A percentile compares a stretch with the other conserved stretches of the same genome.
Conservation (phyloP, 2,329 filamentous ascomycete species). For the Cladophialophora psammophila region DNA sequence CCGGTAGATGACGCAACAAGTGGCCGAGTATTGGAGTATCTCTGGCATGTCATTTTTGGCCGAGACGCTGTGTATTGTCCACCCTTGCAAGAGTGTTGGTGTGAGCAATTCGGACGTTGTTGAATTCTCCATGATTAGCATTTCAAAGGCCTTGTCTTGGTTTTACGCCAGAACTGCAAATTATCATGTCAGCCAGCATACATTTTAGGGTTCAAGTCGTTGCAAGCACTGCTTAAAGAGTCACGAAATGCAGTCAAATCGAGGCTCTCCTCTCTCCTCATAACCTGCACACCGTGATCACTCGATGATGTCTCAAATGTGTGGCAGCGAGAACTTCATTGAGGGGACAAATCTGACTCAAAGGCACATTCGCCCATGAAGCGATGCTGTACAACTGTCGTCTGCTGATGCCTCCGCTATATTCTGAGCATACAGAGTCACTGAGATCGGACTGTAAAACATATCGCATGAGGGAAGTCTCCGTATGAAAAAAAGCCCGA, state of each 20-base stretch:
- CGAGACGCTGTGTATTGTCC: slow-evolving; percentile 45
- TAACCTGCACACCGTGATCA: too few relatives aligned
- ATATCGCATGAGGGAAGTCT: too few relatives aligned
- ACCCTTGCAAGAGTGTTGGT: slow-evolving; percentile 17
- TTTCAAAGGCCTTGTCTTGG: background rate
- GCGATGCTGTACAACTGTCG: too few relatives aligned
- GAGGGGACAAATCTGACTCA: too few relatives aligned
- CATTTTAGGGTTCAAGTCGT: background rate
- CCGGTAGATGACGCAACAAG: slow-evolving; percentile 62
- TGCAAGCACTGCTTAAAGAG: background rate
- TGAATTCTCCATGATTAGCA: background rate
- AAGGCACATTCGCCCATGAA: too few relatives aligned
- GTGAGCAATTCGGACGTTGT: slow-evolving; percentile 28
- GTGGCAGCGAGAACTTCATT: too few relatives aligned
- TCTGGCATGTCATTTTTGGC: slow-evolving; percentile 69
- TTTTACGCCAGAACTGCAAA: background rate
- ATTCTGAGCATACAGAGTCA: too few relatives aligned
- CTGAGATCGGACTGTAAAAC: too few relatives aligned
- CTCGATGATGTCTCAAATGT: too few relatives aligned
- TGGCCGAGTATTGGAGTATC: slow-evolving; percentile 68
- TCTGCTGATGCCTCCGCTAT: background rate
- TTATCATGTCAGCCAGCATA: background rate
- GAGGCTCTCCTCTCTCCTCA: too few relatives aligned
- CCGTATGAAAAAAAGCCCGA: background rate
- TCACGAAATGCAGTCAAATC: too few relatives aligned